Base-by-base conservation (phyloP, 768 basidiomycete species). In the Calocybe cyanea region DNA sequence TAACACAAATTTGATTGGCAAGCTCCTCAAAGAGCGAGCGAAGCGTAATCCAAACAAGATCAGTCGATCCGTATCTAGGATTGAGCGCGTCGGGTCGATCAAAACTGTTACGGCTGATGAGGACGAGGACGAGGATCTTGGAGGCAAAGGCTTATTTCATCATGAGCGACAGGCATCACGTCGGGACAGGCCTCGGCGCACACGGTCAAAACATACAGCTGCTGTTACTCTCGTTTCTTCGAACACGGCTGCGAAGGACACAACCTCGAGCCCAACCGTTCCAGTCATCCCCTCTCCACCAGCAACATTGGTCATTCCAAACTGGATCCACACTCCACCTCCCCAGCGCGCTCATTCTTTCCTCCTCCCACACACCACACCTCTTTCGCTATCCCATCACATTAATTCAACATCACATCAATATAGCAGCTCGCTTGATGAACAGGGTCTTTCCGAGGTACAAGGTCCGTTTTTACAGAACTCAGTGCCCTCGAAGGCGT, bases 61-160 rank as follows among this genome's bases (percentile, higher is more conserved):
- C 18, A 36, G 24, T 11, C 49, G 50, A 10, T 25, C n/a, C 2
- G 33, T 50, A 4, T 57, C 56, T 2, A 44, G 28, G 15, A 57
- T 54, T 11, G 56, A 57, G 38, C 48, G 50, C 8, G 31, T 39
- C 17, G 56, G 46, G 1, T 57, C 50, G 5, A 49, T 57, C n/a
- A 41, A 25, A 21, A 13, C 52, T 13, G 33, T 30, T n/a, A 3
- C n/a, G 2, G 37, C 36, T 14, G 40, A 31, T 8, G 33, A 38
- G 14, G 46, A 42, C 31, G 31, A 23, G 13, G 46, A 47, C 10
- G 43, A 48, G 18, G 11, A 17, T 20, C 7, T 7, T 7, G 34
- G 17, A 5, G 34, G n/a, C 7, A 6, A 35, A 7, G 34, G 34
- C 6, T 5, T 5, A 28, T 28, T 28, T 28, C 6, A 11, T 6